Evolutionary conservation across 2,329 filamentous ascomycete genomes (phyloP), one percentile per base, ranked within the genome.

Genomic region (Lachnum nothofagi): DNA sequence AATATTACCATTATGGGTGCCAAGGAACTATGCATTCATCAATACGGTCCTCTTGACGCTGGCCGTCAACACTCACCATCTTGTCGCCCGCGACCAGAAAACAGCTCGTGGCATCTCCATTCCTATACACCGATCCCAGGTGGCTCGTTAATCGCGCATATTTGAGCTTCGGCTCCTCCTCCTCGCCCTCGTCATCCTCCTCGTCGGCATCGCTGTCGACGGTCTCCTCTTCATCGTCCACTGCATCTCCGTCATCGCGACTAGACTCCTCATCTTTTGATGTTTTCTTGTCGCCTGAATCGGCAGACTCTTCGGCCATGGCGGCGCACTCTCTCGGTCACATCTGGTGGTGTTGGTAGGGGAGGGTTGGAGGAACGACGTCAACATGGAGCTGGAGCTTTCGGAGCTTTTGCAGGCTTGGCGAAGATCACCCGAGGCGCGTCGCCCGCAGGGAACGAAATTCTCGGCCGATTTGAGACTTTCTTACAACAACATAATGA

Each of bases 1-100:
- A 62, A 97, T 91, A 63, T 93, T 95, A 61, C 93, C 93, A 70
- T 95, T 95, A 68, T 98, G 91, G 25, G 93, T 96, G 57, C 91
- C 93, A 60, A 95, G 76, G 54, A 96, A 85, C 87, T 91, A 69
- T 51, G 25, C 56, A 62, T 52, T 51, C 57, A 60, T 69, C 59
- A 72, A 69, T 49, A 51, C n/a, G 20, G 38, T 39, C 45, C 31
- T 25, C 43, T 14, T 39, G 35, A 46, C 40, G 40, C 31, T 25
- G 22, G 22, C 29, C 9, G 19, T 22, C 7, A 29, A 42, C n/a
- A 52, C 49, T 33, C 76, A 91, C 88, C 91, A 97, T 95, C 73
- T 97, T 97, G 74, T 98, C 91, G 44, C 91, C 91, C 34, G 87
- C 87, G 42, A 95, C 88, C 42, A 94, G 72, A 66, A 95, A 95